Conservation (phyloP, 2,329 filamentous ascomycete species). For the Pseudohalonectria lignicola region DNA sequence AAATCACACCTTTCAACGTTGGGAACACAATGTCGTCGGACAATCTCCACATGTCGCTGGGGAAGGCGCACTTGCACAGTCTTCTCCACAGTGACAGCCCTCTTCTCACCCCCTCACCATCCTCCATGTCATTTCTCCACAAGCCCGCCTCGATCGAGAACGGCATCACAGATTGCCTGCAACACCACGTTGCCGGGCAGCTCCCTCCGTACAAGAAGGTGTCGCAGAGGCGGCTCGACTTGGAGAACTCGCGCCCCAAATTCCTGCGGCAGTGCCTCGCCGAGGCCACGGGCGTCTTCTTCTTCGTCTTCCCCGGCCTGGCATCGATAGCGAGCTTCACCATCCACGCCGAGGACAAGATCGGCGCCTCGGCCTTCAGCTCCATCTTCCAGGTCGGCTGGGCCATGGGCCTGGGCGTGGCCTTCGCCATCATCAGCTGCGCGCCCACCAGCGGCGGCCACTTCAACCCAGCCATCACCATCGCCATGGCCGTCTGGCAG, state of each 20-base stretch:
- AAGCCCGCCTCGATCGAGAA: slow-evolving; percentile 29
- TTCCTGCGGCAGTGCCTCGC: slow-evolving; percentile 44
- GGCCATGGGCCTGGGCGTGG: slow-evolving; percentile 45
- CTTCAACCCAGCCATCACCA: slow-evolving; percentile 40
- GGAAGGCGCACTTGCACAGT: no score
- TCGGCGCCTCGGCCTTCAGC: slow-evolving; percentile 21
- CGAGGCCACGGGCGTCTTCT: slow-evolving; percentile 46
- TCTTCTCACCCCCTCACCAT: slow-evolving; percentile 1
- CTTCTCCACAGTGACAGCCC: slow-evolving; percentile 1
- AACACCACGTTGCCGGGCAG: slow-evolving; percentile 35
- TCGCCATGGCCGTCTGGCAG: slow-evolving; percentile 37
- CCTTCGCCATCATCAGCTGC: slow-evolving; percentile 47
- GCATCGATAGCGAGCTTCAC: slow-evolving; percentile 40
- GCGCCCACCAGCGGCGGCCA: slow-evolving; percentile 39
- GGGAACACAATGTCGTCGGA: no score
- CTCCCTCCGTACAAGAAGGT: slow-evolving; percentile 38
- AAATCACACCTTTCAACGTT: no score
- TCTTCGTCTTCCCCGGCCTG: slow-evolving; percentile 42
- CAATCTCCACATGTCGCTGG: no score
- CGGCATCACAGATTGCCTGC: slow-evolving; percentile 40
- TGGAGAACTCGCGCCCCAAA: slow-evolving; percentile 39
- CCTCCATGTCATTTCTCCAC: neutral
- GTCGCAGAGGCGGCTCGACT: slow-evolving; percentile 40
- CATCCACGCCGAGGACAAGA: slow-evolving; percentile 26
- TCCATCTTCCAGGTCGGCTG: slow-evolving; percentile 43